Conservation (phyloP, 1,139 yeast species). For the Scheffersomyces titani region DNA sequence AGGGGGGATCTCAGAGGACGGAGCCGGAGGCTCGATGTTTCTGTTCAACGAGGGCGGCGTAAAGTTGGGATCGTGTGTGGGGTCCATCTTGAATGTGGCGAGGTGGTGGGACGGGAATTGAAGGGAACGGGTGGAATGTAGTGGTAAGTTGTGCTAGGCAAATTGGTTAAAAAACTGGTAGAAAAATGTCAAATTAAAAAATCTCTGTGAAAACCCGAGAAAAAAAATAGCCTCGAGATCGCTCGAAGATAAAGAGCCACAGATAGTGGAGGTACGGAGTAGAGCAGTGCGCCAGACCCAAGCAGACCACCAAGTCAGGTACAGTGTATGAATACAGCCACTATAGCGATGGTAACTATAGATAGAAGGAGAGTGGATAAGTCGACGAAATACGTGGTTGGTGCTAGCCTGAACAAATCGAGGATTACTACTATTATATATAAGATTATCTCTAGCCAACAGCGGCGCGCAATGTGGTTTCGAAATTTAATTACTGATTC, state of each 20-base stretch:
- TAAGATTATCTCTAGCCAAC: neutral
- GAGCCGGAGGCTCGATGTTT: conserved; percentile 67
- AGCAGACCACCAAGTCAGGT: neutral
- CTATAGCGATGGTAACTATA: neutral
- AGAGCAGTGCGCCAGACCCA: neutral
- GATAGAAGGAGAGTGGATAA: neutral
- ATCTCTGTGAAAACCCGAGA: neutral
- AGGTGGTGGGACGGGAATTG: neutral
- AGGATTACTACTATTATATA: too few relatives aligned
- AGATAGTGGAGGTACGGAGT: neutral
- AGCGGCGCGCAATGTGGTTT: neutral
- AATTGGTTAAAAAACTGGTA: neutral
- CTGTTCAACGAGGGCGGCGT: conserved; percentile 68
- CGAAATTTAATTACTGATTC: neutral
- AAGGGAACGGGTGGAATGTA: neutral
- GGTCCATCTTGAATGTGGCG: conserved; percentile 54
- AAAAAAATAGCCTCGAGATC: neutral
- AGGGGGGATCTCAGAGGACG: conserved; percentile 70
- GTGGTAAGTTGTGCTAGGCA: neutral
- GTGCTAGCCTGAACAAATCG: too few relatives aligned
- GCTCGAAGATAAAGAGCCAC: neutral
- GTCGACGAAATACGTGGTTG: too few relatives aligned
- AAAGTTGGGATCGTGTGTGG: conserved; percentile 77
- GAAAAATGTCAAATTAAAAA: too few relatives aligned
- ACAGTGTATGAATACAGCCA: neutral